Evolutionary conservation across 352 stramenopile genomes (phyloP).

Genomic region (Globisporangium nagaii): DNA sequence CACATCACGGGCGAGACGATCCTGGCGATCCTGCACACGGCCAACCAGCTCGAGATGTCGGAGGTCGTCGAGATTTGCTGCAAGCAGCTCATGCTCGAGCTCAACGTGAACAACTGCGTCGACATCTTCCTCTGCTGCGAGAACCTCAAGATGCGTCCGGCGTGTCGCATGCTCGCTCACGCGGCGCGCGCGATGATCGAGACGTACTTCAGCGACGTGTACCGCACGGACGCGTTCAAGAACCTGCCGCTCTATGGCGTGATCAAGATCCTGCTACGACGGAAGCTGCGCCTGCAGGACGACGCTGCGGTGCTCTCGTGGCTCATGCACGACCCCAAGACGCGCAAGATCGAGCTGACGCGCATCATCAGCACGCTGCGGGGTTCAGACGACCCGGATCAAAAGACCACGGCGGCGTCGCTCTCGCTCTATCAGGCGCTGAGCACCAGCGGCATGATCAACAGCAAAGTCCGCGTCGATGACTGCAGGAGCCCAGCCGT

Average conservation of each 20-base stretch:
- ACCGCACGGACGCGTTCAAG: slow-evolving; percentile 49
- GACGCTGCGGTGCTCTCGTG: slow-evolving; percentile 38
- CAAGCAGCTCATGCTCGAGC: slow-evolving; percentile 65
- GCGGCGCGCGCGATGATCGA: slow-evolving; percentile 58
- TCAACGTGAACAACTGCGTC: slow-evolving; percentile 59
- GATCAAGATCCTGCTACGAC: slow-evolving; percentile 35
- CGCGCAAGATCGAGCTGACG: slow-evolving; percentile 25
- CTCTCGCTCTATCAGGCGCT: slow-evolving; percentile 13
- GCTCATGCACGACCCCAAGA: slow-evolving; percentile 42
- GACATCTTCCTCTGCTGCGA: slow-evolving; percentile 72
- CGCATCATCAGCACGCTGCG: slow-evolving; percentile 8
- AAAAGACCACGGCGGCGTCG: slow-evolving; percentile 3
- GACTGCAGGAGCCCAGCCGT: neutral
- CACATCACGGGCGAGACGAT: slow-evolving; percentile 50
- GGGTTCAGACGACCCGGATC: neutral
- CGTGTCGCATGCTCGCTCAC: slow-evolving; percentile 46
- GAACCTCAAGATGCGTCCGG: slow-evolving; percentile 37
- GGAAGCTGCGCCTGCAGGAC: slow-evolving; percentile 22
- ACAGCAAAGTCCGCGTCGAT: slow-evolving; percentile 24
- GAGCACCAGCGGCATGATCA: slow-evolving; percentile 31
- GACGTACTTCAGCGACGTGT: slow-evolving; percentile 53
- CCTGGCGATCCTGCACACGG: slow-evolving; percentile 50
- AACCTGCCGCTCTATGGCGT: slow-evolving; percentile 38
- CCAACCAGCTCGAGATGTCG: slow-evolving; percentile 65
- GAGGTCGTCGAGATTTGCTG: slow-evolving; percentile 71